Percentiles rank a stretch among this genome's conserved stretches.
phyloP scores from a whole-genome alignment of 768 basidiomycete genomes.

The Paxillus ammoniavirescens region DNA sequence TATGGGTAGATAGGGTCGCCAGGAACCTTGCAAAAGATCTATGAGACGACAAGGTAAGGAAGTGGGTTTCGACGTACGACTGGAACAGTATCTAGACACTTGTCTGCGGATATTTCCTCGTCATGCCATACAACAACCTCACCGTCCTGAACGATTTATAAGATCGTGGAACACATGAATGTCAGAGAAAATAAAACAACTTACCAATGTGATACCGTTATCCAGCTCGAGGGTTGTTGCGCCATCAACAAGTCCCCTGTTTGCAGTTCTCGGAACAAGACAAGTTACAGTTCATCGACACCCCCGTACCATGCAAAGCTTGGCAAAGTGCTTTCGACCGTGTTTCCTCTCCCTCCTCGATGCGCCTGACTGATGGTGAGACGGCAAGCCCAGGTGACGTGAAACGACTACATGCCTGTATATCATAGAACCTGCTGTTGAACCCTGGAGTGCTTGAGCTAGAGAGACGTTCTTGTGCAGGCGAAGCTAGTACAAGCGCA shows the following conservation, averaged over 20 bases:
- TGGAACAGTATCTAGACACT: slow-evolving; percentile 69
- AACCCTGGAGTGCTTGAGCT: background rate
- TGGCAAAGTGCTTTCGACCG: slow-evolving; percentile 69
- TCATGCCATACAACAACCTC: slow-evolving; percentile 82
- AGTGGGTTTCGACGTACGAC: slow-evolving; percentile 40
- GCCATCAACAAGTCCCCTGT: slow-evolving; percentile 72
- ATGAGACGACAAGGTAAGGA: background rate
- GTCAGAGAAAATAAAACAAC: slow-evolving; percentile 2
- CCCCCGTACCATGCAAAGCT: slow-evolving; percentile 68
- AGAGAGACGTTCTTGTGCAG: slow-evolving; percentile 25
- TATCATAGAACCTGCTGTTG: slow-evolving; percentile 41
- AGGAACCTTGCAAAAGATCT: slow-evolving; percentile 38
- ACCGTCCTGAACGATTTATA: slow-evolving; percentile 53
- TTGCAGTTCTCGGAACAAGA: slow-evolving; percentile 6
- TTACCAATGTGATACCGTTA: slow-evolving; percentile 71
- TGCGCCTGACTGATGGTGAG: slow-evolving; percentile 49
- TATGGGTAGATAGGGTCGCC: slow-evolving; percentile 68
- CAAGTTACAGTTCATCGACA: slow-evolving; percentile 8
- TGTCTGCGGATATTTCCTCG: slow-evolving; percentile 56
- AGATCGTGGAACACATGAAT: background rate
- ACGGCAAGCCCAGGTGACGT: slow-evolving; percentile 2
- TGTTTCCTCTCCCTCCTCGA: slow-evolving; percentile 74
- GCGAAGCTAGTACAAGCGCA: slow-evolving; percentile 23
- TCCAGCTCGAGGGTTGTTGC: slow-evolving; percentile 78
- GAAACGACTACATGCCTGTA: slow-evolving; percentile 39